Conservation (phyloP, 129 eudicot species). For the Rutidosis leptorrhynchoides region DNA sequence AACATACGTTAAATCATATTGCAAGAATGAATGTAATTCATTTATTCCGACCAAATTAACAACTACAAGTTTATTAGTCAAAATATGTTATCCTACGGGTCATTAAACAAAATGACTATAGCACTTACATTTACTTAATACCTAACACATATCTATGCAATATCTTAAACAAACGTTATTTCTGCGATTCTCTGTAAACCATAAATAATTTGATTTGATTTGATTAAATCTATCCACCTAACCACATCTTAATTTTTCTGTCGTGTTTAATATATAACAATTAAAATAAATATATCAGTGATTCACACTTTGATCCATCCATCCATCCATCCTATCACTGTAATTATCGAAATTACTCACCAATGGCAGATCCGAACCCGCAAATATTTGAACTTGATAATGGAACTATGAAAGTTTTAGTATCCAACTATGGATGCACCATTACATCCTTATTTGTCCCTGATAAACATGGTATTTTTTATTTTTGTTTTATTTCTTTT, state of each 20-base stretch:
- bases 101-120: no score
- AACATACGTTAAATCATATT: no score
- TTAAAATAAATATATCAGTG: not conserved
- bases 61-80: no score
- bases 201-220: not conserved
- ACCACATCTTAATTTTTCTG: not conserved
- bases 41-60: no score
- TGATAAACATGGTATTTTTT: conserved; percentile 64
- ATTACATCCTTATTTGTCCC: conserved; percentile 83
- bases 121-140: no score
- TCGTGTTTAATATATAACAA: not conserved
- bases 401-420: conserved; percentile 63
- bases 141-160: no score
- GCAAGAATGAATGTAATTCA: no score
- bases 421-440: conserved; percentile 85
- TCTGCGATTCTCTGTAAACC: not conserved
- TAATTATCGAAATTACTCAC: not conserved
- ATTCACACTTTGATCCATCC: not conserved
- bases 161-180: not conserved
- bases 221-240: not conserved
- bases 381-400: conserved; percentile 61
- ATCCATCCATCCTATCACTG: not conserved
- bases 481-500: not conserved
- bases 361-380: conserved; percentile 7
- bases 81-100: no score